Percentiles rank a stretch among this genome's conserved stretches.
phyloP scores from a whole-genome alignment of 2,329 filamentous ascomycete species.

The Hypoxylon sp. region DNA sequence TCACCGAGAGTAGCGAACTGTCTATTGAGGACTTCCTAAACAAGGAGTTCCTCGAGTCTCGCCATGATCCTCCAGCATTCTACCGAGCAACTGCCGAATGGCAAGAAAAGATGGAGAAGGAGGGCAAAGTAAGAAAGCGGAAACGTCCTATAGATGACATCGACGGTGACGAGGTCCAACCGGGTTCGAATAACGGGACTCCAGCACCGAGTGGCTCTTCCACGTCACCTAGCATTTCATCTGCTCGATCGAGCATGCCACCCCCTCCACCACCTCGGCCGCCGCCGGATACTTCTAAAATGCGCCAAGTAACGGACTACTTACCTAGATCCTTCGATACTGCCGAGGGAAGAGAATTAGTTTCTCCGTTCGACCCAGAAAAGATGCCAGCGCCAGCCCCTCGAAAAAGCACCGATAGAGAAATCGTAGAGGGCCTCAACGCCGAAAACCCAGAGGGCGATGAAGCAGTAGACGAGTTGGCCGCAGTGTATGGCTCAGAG shows the following conservation, averaged over 20 bases:
- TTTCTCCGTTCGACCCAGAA: slow-evolving; percentile 50
- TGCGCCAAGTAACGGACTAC: slow-evolving; percentile 51
- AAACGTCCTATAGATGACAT: slow-evolving; percentile 58
- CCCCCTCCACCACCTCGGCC: slow-evolving; percentile 51
- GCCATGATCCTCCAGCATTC: slow-evolving; percentile 86
- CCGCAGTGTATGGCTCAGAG: slow-evolving; percentile 54
- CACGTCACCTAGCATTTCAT: slow-evolving; percentile 36
- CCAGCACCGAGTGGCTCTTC: slow-evolving; percentile 22
- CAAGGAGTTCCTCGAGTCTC: slow-evolving; percentile 77
- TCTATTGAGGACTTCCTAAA: slow-evolving; percentile 89
- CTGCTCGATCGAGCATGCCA: slow-evolving; percentile 49
- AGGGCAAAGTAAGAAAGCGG: slow-evolving; percentile 57
- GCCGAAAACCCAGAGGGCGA: slow-evolving; percentile 55
- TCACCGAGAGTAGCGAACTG: slow-evolving; percentile 85
- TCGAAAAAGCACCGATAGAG: slow-evolving; percentile 43
- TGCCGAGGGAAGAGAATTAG: slow-evolving; percentile 46
- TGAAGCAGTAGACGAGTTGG: slow-evolving; percentile 60
- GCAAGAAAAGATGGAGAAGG: slow-evolving; percentile 64
- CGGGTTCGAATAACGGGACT: slow-evolving; percentile 23
- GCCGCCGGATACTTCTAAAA: slow-evolving; percentile 49
- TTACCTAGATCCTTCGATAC: slow-evolving; percentile 50
- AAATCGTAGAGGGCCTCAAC: slow-evolving; percentile 48
- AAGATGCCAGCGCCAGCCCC: slow-evolving; percentile 46
- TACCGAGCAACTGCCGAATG: slow-evolving; percentile 75
- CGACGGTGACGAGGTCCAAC: slow-evolving; percentile 49